A percentile compares a stretch with the other conserved stretches of the same genome.
These are phyloP conservation scores for Phyllosticta citriasiana DNA, from an alignment of 2,329 filamentous ascomycete genomes.

Conservation along the genomic window DNA sequence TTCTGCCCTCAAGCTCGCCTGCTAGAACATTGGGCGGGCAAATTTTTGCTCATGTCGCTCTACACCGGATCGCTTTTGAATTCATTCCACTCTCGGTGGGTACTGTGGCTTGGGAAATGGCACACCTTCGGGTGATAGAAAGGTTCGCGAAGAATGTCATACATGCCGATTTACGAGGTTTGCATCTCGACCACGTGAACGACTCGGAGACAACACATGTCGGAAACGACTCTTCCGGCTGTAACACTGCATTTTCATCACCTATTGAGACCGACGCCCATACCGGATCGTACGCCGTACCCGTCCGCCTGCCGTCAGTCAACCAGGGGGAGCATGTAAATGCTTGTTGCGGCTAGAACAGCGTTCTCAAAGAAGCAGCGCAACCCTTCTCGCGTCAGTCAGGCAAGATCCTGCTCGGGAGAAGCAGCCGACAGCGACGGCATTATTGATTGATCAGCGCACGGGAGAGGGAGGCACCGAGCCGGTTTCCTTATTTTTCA, in stretches of 20 bases:
- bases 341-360: not conserved
- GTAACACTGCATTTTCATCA: no score
- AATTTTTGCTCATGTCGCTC: not conserved
- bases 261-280: not conserved
- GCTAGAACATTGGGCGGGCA: not conserved
- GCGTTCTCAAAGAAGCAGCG: not conserved
- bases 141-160: not conserved
- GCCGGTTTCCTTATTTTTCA: not conserved
- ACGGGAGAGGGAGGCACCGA: not conserved
- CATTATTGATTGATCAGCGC: not conserved
- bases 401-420: not conserved
- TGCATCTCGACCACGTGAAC: not conserved
- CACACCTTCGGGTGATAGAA: not conserved
- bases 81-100: not conserved
- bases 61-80: not conserved
- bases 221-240: no score
- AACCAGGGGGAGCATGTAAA: not conserved
- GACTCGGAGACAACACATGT: not conserved
- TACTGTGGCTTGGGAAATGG: not conserved
- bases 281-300: not conserved
- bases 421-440: not conserved
- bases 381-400: not conserved
- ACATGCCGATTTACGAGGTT: not conserved
- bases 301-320: not conserved
- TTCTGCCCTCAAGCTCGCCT: not conserved